Evolutionary conservation across 768 basidiomycete species (phyloP), one percentile per base, ranked within the genome.

Genomic region (Podaxis carcinomalis): DNA sequence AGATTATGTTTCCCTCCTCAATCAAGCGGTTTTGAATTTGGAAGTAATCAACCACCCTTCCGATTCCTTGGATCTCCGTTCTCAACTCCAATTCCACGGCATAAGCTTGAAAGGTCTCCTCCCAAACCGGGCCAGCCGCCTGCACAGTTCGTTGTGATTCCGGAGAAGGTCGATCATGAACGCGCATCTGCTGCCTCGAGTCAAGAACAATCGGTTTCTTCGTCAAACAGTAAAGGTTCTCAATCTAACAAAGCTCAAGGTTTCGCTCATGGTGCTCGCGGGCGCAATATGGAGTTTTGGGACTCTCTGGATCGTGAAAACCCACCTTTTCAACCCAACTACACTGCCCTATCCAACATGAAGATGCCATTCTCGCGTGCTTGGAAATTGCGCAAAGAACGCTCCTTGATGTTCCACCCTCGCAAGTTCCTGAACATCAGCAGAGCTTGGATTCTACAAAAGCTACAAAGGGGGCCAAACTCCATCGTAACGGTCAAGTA

Each of bases 261-360:
- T 21, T n/a, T 19, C 42, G 6, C 42, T 19, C n/a, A 6, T 16
- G 9, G 16, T 19, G n/a, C 35, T 61, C 68, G 66, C 49, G 63
- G 64, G 40, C 69, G 72, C 14, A 70, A 71, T 66, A 64, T 68
- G 3, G 65, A 72, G 25, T 79, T 83, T 63, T 82, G 81, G 81
- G 77, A 81, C 28, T 68, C 69, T 19, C 64, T 82, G n/a, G 80
- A 82, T 64, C 67, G 67, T n/a, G 78, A 79, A 59, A 58, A 63
- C 10, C 47, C 46, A 2, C 54, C 56, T 9, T n/a, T 57, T 57
- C 62, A 42, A 65, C 63, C 53, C 54, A 61, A 49, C 3, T 36
- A 36, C 21, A 53, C 51, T 23, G 14, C 57, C 55, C 63, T 61
- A 59, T 66, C 52, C 66, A 70, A 62, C 68, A 72, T 59, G 64